Percentiles rank a stretch among this genome's conserved stretches.
phyloP scores from a whole-genome alignment of 768 basidiomycete genomes.

The Candolleomyces eurysporus region DNA sequence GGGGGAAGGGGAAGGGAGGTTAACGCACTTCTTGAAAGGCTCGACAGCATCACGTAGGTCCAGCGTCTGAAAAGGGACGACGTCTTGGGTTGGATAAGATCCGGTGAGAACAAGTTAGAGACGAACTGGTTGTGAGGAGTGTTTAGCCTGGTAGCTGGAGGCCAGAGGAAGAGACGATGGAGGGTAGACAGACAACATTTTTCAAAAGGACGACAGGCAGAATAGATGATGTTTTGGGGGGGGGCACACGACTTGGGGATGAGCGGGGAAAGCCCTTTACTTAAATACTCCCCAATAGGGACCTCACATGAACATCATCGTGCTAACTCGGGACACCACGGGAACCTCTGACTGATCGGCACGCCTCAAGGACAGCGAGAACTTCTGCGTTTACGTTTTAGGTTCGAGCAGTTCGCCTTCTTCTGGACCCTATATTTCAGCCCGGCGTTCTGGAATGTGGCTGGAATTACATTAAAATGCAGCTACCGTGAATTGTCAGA shows the following conservation, averaged over 20 bases:
- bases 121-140: conserved; percentile 16
- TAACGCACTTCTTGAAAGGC: conserved; percentile 59
- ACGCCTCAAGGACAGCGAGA: background rate
- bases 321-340: conserved; percentile 10
- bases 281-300: conserved; percentile 6
- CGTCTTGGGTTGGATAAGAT: background rate
- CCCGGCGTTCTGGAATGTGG: conserved; percentile 2
- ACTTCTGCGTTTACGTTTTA: background rate
- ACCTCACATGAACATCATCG: conserved; percentile 13
- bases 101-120: background rate
- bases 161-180: conserved; percentile 13
- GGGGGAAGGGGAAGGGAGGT: background rate
- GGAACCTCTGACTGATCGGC: conserved; percentile 3
- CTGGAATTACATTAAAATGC: background rate
- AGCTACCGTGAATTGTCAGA: background rate
- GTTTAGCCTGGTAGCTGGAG: conserved; percentile 14
- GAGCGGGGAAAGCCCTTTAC: background rate
- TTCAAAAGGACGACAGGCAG: background rate
- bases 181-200: conserved; percentile 27
- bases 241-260: conserved; percentile 7
- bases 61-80: conserved; percentile 37
- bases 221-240: conserved; percentile 2
- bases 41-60: conserved; percentile 56
- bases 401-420: background rate
- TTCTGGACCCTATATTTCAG: background rate